phyloP scores from a whole-genome alignment of 2,329 filamentous ascomycete genomes.

The Trichoderma atrobrunneum region DNA sequence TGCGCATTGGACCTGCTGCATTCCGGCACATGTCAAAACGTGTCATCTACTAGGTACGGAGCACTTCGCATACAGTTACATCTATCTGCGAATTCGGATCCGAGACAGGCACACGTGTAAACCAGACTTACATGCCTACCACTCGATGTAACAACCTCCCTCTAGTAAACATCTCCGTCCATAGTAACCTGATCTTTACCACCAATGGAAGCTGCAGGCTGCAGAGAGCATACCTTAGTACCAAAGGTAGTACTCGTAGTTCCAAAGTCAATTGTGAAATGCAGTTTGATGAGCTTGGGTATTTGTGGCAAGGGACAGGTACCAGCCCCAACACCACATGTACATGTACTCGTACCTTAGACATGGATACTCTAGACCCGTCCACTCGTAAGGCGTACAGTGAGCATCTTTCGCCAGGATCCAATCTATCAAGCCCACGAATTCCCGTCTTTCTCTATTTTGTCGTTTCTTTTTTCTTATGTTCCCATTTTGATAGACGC shows the following conservation, averaged over 20 bases:
- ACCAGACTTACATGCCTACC: neutral
- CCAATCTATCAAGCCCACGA: neutral
- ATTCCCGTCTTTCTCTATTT: neutral
- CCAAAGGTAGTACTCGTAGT: neutral
- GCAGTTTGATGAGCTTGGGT: neutral
- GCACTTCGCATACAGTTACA: neutral
- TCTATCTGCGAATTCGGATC: neutral
- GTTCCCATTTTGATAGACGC: neutral
- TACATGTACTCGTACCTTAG: neutral
- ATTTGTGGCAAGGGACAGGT: neutral
- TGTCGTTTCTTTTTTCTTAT: neutral
- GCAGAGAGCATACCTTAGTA: neutral
- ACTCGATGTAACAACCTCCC: neutral
- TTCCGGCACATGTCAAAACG: neutral
- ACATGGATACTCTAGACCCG: neutral
- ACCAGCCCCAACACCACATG: neutral
- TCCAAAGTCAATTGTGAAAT: neutral
- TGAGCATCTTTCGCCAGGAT: slow-evolving; percentile 3
- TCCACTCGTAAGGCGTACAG: neutral
- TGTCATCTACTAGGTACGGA: neutral
- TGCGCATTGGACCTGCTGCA: neutral
- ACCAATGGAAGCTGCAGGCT: neutral
- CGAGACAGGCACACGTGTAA: neutral
- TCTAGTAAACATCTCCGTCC: neutral
- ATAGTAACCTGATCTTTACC: neutral